These are phyloP conservation scores for Mycena capillaripes DNA, from an alignment of 768 basidiomycete species.

Conservation along the genomic window DNA sequence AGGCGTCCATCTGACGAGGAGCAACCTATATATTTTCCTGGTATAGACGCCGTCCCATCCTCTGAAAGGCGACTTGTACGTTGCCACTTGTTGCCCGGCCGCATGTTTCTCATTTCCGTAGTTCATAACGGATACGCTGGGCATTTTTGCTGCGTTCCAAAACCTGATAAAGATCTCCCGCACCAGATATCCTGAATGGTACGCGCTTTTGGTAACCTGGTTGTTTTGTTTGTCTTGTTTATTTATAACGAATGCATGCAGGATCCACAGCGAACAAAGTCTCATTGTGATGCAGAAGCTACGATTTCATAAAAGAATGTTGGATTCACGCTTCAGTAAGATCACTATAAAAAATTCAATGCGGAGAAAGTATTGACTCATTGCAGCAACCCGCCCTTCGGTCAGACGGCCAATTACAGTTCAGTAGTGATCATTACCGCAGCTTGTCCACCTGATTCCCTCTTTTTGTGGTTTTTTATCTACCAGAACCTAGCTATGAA, in stretches of 20 bases:
- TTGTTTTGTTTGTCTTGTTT: too few relatives aligned
- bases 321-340: constrained; percentile 82
- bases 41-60: constrained; percentile 65
- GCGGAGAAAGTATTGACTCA: constrained; percentile 2
- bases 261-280: constrained; percentile 66
- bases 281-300: constrained; percentile 73
- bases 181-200: constrained; percentile 61
- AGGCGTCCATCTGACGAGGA: constrained; percentile 50
- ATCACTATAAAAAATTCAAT: too few relatives aligned
- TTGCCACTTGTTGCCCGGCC: constrained; percentile 25
- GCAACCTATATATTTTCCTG: constrained; percentile 75
- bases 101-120: constrained; percentile 42
- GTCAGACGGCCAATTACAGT: constrained; percentile 63
- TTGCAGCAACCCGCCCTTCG: constrained; percentile 61
- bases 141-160: constrained; percentile 80
- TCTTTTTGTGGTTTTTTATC: constrained; percentile 85
- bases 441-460: constrained; percentile 85
- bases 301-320: constrained; percentile 82
- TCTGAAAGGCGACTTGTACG: constrained; percentile 74
- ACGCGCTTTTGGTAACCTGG: constrained; percentile 10
- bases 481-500: constrained; percentile 86
- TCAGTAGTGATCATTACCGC: constrained; percentile 75
- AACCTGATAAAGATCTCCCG: constrained; percentile 65
- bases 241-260: constrained; percentile 41
- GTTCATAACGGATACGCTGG: constrained; percentile 84